Base-by-base conservation (phyloP, 176 grass and related monocot species). In the Luzula sylvatica region DNA sequence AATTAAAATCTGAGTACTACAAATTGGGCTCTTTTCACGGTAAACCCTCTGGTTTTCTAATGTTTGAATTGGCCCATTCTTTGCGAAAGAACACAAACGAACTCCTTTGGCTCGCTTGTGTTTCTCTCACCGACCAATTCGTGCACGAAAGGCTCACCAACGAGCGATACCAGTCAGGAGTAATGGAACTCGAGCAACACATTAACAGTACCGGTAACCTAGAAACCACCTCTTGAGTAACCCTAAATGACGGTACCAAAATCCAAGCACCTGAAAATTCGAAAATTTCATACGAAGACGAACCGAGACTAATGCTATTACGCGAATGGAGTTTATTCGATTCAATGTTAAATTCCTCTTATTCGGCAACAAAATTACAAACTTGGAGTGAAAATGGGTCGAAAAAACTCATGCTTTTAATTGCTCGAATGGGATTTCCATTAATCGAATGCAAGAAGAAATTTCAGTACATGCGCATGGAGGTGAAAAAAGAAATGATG, bases 181-280 rank as follows among this genome's bases (percentile, higher is more conserved):
- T 82, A 8, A 95, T 95, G 89, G 80, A 95, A 67, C 76, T 95
- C 3, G 89, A 95, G 54, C 89, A 95, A 23, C 89, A 95, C 68
- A 76, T 95, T 49, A 95, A 88, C 44, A 79, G 76, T 15, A 88
- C 83, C 0, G 80, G 80, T 8, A 95, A 85, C 23, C 48, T 95
- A 12, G 76, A 82, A 21, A 53, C 70, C 0, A 75, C 75, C 7
- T 62, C 66, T 2, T 80, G 73, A 16, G 79, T 86, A 1, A 95
- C 79, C 45, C 80, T 88, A 61, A 95, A 85, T 69, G 83, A 88
- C 63, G 83, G 80, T 21, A 95, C 83, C 42, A 82, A 74, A 55
- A 95, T 95, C 47, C 72, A 73, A 50, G 76, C 76, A 52, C 89
- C 89, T 0, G 80, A 85, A 65, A 62, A 79, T 39, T 88, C 77